Evolutionary conservation across 2,329 filamentous ascomycete species (phyloP).

Genomic region (Thyridium curvatum): DNA sequence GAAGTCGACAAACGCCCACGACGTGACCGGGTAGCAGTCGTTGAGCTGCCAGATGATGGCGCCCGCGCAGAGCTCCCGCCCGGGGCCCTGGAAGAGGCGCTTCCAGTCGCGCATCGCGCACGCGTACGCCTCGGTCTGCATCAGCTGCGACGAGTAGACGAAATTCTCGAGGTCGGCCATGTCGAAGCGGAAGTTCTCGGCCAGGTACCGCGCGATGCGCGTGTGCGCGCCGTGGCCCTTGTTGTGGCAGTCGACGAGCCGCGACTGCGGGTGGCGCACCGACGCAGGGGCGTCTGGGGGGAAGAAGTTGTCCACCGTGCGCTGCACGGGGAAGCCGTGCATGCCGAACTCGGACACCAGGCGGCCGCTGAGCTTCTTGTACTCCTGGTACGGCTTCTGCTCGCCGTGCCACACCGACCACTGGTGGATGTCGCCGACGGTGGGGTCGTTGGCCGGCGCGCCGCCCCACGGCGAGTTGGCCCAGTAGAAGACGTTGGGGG

Average conservation of each 20-base stretch:
- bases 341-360: conserved; percentile 80
- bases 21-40: conserved; percentile 62
- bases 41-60: conserved; percentile 65
- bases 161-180: conserved; percentile 26
- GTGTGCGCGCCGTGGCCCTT: conserved; percentile 71
- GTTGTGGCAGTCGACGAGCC: conserved; percentile 72
- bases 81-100: conserved; percentile 45
- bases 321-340: conserved; percentile 69
- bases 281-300: conserved; percentile 27
- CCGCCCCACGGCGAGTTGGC: conserved; percentile 68
- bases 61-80: conserved; percentile 49
- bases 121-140: conserved; percentile 42
- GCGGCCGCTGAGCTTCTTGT: conserved; percentile 62
- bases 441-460: conserved; percentile 53
- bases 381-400: conserved; percentile 70
- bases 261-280: conserved; percentile 55
- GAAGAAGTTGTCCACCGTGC: conserved; percentile 63
- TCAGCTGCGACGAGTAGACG: conserved; percentile 45
- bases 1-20: conserved; percentile 61
- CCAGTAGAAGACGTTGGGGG: conserved; percentile 58
- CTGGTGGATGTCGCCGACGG: conserved; percentile 73
- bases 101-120: conserved; percentile 46
- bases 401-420: conserved; percentile 79
- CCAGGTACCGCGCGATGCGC: conserved; percentile 62
- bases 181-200: conserved; percentile 60